phyloP scores from a whole-genome alignment of 1,284 basidiomycete genomes.

The Apiotrichum sp. region DNA sequence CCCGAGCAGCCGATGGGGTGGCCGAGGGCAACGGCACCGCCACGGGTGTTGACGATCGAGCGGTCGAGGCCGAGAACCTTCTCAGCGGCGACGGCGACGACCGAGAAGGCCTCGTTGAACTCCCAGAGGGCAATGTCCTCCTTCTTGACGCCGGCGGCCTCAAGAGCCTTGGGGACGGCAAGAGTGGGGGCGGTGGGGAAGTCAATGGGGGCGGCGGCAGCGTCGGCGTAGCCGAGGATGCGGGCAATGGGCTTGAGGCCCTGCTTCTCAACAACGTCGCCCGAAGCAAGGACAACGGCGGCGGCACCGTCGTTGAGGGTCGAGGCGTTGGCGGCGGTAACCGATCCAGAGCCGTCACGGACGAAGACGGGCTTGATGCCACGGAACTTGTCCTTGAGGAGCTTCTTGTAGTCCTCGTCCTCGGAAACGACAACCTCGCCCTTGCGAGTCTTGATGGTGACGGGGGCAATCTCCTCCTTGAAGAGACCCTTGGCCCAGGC shows the following conservation, averaged over 20 bases:
- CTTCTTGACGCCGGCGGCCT: constrained; percentile 74
- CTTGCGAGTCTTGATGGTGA: constrained; percentile 92
- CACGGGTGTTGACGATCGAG: constrained; percentile 85
- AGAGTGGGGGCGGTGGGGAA: constrained; percentile 93
- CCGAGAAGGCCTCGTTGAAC: constrained; percentile 97
- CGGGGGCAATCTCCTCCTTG: constrained; percentile 80
- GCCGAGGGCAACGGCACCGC: constrained; percentile 89
- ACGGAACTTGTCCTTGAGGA: constrained; percentile 87
- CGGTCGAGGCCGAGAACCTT: constrained; percentile 78
- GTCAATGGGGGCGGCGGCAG: constrained; percentile 91
- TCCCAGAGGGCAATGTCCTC: constrained; percentile 90
- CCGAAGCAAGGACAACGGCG: constrained; percentile 86
- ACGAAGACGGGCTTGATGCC: constrained; percentile 82
- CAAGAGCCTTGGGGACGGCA: constrained; percentile 81
- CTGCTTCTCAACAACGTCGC: constrained; percentile 80
- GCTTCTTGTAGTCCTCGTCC: constrained; percentile 97
- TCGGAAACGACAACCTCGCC: constrained; percentile 83
- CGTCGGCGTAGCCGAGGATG: constrained; percentile 90
- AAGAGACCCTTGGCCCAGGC: constrained; percentile 86
- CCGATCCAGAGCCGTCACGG: constrained; percentile 75
- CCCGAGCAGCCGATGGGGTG: constrained; percentile 95
- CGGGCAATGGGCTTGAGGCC: constrained; percentile 84
- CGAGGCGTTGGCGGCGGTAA: constrained; percentile 95
- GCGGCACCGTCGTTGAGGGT: constrained; percentile 96
- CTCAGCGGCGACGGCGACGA: constrained; percentile 86